Evolutionary conservation across 148 eudicot species (phyloP), one percentile per base, ranked within the genome.

Genomic region (Cornus suecica): DNA sequence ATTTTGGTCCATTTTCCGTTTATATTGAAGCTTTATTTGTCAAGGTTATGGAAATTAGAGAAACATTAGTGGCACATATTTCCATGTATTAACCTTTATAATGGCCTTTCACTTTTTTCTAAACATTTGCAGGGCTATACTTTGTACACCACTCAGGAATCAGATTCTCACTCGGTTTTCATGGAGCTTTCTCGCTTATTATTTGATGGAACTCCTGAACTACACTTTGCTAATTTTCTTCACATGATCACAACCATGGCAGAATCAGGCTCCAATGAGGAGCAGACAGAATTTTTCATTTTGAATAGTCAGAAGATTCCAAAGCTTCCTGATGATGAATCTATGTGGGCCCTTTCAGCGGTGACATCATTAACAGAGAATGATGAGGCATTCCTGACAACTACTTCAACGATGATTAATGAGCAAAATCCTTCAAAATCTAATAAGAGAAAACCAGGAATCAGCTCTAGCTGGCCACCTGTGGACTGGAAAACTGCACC

Each of bases 401-500:
- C 68, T 80, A 65, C 60, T 68, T 63, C 85, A 24, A 64, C 82
- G 37, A 64, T 45, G 24, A 51, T 60, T 16, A 76, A 72, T 68
- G 87, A 86, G 60, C 83, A 79, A 31, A 45, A 60, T 51, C 73
- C 83, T 37, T 65, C 34, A 14, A 78, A 69, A 58, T 61, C 78
- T 79, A 87, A 83, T 79, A 84, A 79, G 71, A 87, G 48, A 56
- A 31, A 4, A 32, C n/a, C 80, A 23, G 80, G 71, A 65, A 63
- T 34, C 72, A 69, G 42, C 84, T 85, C 96, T 28, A 81, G 79
- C 80, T 92, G 97, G 97, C 97, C 94, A 26, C 97, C 97, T 72
- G 87, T 72, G 42, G 90, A 84, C 72, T 94, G 97, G 97, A 95
- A 83, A 84, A 88, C 89, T n/a, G 97, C 97, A 51, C 99, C 97